phyloP scores from a whole-genome alignment of 2,329 filamentous ascomycete genomes.

The Pseudogymnoascus sp. region DNA sequence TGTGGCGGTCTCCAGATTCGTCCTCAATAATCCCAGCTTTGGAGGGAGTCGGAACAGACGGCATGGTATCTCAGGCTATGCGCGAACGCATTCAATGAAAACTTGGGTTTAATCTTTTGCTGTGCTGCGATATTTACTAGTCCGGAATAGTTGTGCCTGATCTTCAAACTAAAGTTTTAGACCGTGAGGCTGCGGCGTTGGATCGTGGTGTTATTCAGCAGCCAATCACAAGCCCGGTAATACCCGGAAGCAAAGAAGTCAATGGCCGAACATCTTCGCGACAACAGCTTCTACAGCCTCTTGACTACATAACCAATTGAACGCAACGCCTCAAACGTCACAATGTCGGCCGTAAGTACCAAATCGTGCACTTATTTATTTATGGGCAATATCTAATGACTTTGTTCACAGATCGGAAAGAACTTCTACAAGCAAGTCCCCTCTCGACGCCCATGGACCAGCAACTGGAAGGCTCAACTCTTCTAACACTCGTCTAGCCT shows the following conservation, averaged over 20 bases:
- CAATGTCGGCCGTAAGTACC: conserved; percentile 24
- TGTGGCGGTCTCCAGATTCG: conserved; percentile 71
- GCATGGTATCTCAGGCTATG: conserved; percentile 22
- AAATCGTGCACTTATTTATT: neutral
- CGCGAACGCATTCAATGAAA: neutral
- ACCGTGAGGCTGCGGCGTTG: neutral
- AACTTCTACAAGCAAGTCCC: conserved; percentile 27
- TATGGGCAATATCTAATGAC: conserved; percentile 15
- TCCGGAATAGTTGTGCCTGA: neutral
- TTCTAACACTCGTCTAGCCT: conserved; percentile 44
- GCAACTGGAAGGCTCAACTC: neutral
- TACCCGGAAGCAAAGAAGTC: conserved; percentile 9
- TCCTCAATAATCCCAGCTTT: conserved; percentile 69
- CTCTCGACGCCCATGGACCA: conserved; percentile 9
- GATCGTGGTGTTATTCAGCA: conserved; percentile 8
- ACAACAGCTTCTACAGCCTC: conserved; percentile 13
- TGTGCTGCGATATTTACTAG: neutral
- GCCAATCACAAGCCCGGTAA: conserved; percentile 16
- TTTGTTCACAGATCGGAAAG: conserved; percentile 24
- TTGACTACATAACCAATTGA: conserved; percentile 11
- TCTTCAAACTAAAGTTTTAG: conserved; percentile 3
- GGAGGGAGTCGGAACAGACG: conserved; percentile 36
- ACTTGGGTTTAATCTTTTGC: neutral
- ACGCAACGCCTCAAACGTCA: conserved; percentile 16
- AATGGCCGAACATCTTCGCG: conserved; percentile 16